Conservation (phyloP, 2,329 filamentous ascomycete species). For the Aureobasidium vineae region DNA sequence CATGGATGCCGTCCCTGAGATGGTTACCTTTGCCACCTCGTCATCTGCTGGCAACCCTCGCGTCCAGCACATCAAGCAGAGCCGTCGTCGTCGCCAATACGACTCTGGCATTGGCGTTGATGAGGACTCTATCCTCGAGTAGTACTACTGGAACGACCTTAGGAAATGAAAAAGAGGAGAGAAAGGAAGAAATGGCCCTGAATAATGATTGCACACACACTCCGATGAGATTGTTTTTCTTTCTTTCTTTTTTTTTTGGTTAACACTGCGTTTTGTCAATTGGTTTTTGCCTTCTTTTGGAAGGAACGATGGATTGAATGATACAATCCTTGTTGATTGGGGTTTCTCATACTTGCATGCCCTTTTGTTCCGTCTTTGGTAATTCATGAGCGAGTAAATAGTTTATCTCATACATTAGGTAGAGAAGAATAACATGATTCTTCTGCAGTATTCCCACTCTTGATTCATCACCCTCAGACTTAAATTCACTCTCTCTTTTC, state of each 20-base stretch:
- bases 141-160: not conserved
- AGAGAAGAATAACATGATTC: not conserved
- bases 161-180: not conserved
- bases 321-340: not conserved
- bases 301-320: not conserved
- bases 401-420: not conserved
- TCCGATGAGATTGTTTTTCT: not conserved
- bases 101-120: constrained; percentile 35
- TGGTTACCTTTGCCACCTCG: not conserved
- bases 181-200: not conserved
- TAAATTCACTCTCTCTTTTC: no score
- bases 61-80: constrained; percentile 29
- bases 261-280: not conserved
- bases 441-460: no score
- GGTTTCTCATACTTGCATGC: not conserved
- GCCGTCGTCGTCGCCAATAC: constrained; percentile 30
- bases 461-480: no score
- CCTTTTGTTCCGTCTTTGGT: not conserved
- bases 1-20: constrained; percentile 31
- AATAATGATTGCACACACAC: not conserved
- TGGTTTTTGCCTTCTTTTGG: not conserved
- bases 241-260: not conserved
- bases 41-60: constrained; percentile 9
- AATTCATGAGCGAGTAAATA: not conserved
- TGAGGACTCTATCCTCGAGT: constrained; percentile 7